Conservation (phyloP, 495 filamentous ascomycete species). For the Glarea lozoyensis region DNA sequence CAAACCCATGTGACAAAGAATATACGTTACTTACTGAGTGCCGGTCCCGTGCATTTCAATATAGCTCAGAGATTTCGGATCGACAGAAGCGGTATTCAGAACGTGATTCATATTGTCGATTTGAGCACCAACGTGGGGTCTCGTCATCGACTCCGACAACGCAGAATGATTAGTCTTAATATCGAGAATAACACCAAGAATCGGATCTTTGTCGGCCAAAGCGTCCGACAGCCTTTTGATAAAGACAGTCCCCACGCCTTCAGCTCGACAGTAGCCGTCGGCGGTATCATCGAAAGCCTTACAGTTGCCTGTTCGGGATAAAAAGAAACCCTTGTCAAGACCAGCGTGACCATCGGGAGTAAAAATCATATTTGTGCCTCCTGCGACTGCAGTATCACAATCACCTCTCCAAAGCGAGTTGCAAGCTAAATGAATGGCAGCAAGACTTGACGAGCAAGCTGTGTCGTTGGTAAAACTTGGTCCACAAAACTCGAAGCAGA, state of each 20-base stretch:
- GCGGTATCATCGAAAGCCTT: slow-evolving; percentile 64
- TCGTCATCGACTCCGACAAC: slow-evolving; percentile 53
- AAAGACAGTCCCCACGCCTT: slow-evolving; percentile 60
- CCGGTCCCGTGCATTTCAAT: slow-evolving; percentile 87
- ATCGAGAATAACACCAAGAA: slow-evolving; percentile 63
- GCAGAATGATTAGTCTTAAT: slow-evolving; percentile 68
- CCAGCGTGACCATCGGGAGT: slow-evolving; percentile 69
- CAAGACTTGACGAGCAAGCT: slow-evolving; percentile 44
- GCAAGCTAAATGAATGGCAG: slow-evolving; percentile 48
- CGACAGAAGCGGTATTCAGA: slow-evolving; percentile 55
- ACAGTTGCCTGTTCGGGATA: slow-evolving; percentile 25
- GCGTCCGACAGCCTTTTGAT: slow-evolving; percentile 75
- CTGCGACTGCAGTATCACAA: slow-evolving; percentile 35
- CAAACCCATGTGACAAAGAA: no score
- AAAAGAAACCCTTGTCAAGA: slow-evolving; percentile 65
- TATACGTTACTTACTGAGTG: no score
- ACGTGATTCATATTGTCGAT: slow-evolving; percentile 60
- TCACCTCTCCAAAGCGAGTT: slow-evolving; percentile 13
- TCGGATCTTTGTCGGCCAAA: slow-evolving; percentile 59
- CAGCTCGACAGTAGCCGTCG: slow-evolving; percentile 72
- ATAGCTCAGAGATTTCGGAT: slow-evolving; percentile 69
- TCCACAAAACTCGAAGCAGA: no score
- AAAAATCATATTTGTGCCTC: slow-evolving; percentile 72
- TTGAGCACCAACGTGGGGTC: slow-evolving; percentile 36
- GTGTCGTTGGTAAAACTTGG: slow-evolving; percentile 62